Conservation (phyloP, 2,329 filamentous ascomycete species). For the Diaporthe humulicola region DNA sequence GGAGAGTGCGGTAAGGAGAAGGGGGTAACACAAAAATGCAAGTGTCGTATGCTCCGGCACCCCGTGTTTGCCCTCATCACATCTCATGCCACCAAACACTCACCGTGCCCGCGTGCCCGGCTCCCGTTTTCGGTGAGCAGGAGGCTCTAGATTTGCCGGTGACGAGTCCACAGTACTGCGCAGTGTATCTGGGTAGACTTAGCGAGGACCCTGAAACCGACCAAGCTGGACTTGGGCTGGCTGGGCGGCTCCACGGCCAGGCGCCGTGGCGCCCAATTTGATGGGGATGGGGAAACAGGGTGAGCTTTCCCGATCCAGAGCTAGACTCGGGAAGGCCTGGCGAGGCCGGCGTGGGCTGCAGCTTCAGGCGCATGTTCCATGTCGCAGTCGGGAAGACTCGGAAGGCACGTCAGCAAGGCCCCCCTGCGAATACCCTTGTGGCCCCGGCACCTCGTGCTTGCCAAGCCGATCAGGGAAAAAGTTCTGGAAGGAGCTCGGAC, state of each 20-base stretch:
- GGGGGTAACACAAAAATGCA: neutral
- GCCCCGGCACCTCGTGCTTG: constrained; percentile 21
- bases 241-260: constrained; percentile 15
- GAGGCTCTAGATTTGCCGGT: constrained; percentile 20
- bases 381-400: constrained; percentile 32
- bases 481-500: constrained; percentile 32
- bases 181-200: neutral
- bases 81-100: neutral
- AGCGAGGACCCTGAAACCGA: constrained; percentile 26
- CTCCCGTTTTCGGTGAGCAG: constrained; percentile 7
- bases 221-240: constrained; percentile 22
- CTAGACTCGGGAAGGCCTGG: constrained; percentile 31
- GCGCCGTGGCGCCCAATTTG: constrained; percentile 23
- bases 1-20: neutral
- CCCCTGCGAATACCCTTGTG: constrained; percentile 12
- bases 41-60: constrained; percentile 5
- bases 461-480: constrained; percentile 25
- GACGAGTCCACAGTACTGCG: neutral
- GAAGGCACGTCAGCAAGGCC: constrained; percentile 1
- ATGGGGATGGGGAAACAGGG: constrained; percentile 16
- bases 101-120: constrained; percentile 12
- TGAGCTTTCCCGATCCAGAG: constrained; percentile 22
- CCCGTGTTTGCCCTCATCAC: neutral
- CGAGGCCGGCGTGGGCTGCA: constrained; percentile 13
- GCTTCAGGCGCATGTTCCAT: constrained; percentile 5